These are phyloP conservation scores for Turnera subulata DNA, from an alignment of 345 rosid species.

Conservation along the genomic window DNA sequence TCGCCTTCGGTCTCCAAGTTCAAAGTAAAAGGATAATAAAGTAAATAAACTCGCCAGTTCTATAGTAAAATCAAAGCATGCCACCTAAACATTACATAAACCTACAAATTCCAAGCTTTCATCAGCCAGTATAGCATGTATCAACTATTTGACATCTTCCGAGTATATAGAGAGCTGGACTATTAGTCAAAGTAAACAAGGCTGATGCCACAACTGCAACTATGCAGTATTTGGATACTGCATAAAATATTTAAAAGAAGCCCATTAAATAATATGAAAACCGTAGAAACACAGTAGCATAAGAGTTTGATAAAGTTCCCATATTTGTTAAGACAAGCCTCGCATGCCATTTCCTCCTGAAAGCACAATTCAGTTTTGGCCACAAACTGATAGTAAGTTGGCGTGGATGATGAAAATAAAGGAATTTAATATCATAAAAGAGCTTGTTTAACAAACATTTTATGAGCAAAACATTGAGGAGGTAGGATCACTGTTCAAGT, in stretches of 20 bases:
- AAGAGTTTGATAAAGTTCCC: not conserved
- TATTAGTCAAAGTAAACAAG: not conserved
- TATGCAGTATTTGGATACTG: not conserved
- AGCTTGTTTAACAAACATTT: not conserved
- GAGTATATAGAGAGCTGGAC: not conserved
- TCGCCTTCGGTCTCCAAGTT: slow-evolving; percentile 25
- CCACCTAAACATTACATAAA: no score
- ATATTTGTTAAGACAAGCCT: not conserved
- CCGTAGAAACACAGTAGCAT: not conserved
- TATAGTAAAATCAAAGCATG: not conserved
- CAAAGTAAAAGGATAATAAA: slow-evolving; percentile 20
- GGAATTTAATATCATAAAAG: not conserved
- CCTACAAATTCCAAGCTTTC: no score
- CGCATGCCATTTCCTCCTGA: not conserved
- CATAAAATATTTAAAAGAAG: not conserved
- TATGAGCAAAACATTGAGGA: no score
- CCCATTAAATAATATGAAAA: not conserved
- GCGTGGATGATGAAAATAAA: not conserved
- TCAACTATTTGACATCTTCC: not conserved
- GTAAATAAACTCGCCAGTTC: slow-evolving; percentile 10
- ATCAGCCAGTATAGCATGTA: no score
- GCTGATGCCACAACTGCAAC: not conserved
- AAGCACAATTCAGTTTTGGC: not conserved
- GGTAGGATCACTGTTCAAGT: no score
- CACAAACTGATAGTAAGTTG: not conserved